Evolutionary conservation across 1,284 basidiomycete genomes (phyloP).

Genomic region (Heliocybe sulcata): DNA sequence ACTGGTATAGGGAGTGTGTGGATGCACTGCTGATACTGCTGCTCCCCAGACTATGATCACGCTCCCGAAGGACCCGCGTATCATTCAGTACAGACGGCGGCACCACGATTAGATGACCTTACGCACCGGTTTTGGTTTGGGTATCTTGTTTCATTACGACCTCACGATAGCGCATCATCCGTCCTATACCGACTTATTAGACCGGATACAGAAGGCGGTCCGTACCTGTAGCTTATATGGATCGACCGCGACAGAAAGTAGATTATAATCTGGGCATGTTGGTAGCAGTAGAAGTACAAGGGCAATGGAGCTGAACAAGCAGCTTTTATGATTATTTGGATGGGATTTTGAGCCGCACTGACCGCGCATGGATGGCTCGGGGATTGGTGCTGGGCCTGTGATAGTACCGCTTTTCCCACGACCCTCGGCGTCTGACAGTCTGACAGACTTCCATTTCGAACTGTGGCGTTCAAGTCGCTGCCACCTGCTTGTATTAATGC

Average conservation of each 20-base stretch:
- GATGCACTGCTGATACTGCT: neutral
- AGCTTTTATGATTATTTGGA: neutral
- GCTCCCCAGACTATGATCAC: conserved; percentile 62
- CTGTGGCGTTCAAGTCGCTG: no score
- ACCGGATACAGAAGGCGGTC: neutral
- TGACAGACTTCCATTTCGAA: no score
- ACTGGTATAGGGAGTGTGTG: neutral
- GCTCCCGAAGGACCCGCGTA: conserved; percentile 47
- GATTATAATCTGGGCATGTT: neutral
- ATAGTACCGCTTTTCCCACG: no score
- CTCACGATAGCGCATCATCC: neutral
- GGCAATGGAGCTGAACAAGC: neutral
- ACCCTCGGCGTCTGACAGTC: no score
- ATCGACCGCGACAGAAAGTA: neutral
- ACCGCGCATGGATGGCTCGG: neutral
- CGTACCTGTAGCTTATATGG: neutral
- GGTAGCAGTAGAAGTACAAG: neutral
- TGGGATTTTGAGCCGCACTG: neutral
- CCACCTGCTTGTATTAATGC: no score
- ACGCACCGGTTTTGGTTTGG: neutral
- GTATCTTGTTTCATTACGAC: neutral
- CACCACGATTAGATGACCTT: neutral
- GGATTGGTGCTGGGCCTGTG: neutral
- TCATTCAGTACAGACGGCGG: conserved; percentile 33
- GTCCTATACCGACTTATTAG: neutral